A percentile compares a stretch with the other conserved stretches of the same genome.
These are phyloP conservation scores for Bifiguratus adelaidae DNA, from an alignment of 192 early-diverging fungal genomes.

Conservation along the genomic window DNA sequence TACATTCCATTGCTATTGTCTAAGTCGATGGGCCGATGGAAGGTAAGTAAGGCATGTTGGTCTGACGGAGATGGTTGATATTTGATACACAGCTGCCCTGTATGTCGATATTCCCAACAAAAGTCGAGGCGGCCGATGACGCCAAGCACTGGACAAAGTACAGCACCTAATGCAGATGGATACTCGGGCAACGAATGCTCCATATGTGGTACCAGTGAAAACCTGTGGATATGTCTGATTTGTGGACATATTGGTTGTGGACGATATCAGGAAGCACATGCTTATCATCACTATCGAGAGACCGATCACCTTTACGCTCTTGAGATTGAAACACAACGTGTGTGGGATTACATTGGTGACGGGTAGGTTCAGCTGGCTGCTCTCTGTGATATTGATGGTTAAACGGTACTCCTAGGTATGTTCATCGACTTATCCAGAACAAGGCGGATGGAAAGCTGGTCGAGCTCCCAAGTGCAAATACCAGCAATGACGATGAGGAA, in stretches of 20 bases:
- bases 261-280: slow-evolving; percentile 83
- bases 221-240: slow-evolving; percentile 95
- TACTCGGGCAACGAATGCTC: slow-evolving; percentile 45
- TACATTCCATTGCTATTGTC: slow-evolving; percentile 88
- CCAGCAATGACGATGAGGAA: not conserved
- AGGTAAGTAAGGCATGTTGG: slow-evolving; percentile 10
- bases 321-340: slow-evolving; percentile 90
- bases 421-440: slow-evolving; percentile 92
- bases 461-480: slow-evolving; percentile 52
- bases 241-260: slow-evolving; percentile 97
- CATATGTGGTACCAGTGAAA: slow-evolving; percentile 61
- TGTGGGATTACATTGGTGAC: slow-evolving; percentile 98
- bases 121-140: no score
- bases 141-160: not conserved
- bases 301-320: slow-evolving; percentile 84
- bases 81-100: slow-evolving; percentile 70
- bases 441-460: slow-evolving; percentile 86
- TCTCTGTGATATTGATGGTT: not conserved
- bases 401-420: slow-evolving; percentile 30
- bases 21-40: slow-evolving; percentile 85
- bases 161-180: slow-evolving; percentile 1
- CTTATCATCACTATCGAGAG: slow-evolving; percentile 74
- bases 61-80: no score
- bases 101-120: slow-evolving; percentile 79
- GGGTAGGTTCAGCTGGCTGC: slow-evolving; percentile 28